Base-by-base conservation (phyloP, 2,329 filamentous ascomycete genomes). In the Amphichorda felina region DNA sequence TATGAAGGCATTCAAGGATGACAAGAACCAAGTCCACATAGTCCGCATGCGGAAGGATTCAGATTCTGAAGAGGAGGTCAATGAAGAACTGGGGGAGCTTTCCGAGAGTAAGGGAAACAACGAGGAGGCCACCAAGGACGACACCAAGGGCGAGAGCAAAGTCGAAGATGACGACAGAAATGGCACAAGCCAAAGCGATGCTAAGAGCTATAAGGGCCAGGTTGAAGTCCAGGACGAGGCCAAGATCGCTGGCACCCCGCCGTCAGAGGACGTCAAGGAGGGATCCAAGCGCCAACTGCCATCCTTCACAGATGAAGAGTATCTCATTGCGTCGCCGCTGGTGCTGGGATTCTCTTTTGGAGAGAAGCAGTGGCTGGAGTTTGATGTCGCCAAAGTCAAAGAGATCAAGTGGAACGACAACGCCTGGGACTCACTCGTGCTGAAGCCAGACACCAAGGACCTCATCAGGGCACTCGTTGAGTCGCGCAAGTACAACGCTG, bases 321-420 rank as follows among this genome's bases (percentile, higher is more conserved):
- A 91, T 17, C 64, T 94, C 5, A 79, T 93, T 33, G 79, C 86
- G 2, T 89, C 83, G 2, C 82, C 87, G 0, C 78, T 93, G 1
- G 83, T 94, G 1, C 70, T 93, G 2, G 88, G 87, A 0, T 94
- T 94, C 47, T 75, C 84, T 1, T 93, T 94, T 53, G 76, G 75
- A 1, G 85, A 94, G 57, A 94, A 94, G 59, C 66, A 85, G 8
- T 95, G 87, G 88, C 70, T 94, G 1, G 85, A 94, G 53, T 86
- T 94, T 47, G 79, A 77, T 0, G 79, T 95, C 15, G 83, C 81
- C 0, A 78, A 79, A 1, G 71, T 94, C 41, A 72, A 74, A 30
- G 82, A 93, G 4, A 89, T 94, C 41, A 70, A 77, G 25, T 94
- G 83, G 83, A 89, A 94, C 48, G 75, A 82, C 29, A 70, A 75